Evolutionary conservation across 495 filamentous ascomycete species (phyloP).

Genomic region (Penicillium egyptiacum): DNA sequence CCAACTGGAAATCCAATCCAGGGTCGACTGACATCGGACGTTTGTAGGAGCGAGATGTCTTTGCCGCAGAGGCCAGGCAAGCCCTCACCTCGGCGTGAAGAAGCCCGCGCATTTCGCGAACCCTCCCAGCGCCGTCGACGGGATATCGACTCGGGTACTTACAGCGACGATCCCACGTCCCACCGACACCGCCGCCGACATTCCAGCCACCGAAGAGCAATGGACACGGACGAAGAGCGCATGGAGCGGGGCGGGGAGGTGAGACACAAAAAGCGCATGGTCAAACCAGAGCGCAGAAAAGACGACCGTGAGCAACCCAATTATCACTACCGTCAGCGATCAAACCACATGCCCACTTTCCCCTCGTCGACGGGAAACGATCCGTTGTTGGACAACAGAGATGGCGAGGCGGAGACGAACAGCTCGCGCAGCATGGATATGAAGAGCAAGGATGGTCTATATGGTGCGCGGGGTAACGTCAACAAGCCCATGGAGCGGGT

Average conservation of each 20-base stretch:
- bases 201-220: constrained; percentile 35
- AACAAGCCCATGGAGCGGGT: constrained; percentile 52
- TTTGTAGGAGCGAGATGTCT: constrained; percentile 52
- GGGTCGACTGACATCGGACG: background rate
- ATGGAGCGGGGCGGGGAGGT: constrained; percentile 34
- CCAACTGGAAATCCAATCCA: background rate
- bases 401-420: constrained; percentile 57
- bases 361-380: constrained; percentile 93
- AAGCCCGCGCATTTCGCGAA: constrained; percentile 60
- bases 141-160: constrained; percentile 64
- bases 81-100: constrained; percentile 59
- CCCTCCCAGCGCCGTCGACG: constrained; percentile 67
- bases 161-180: constrained; percentile 44
- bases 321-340: constrained; percentile 86
- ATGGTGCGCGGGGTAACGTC: constrained; percentile 40
- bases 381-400: constrained; percentile 67
- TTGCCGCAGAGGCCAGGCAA: constrained; percentile 63
- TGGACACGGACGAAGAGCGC: constrained; percentile 42
- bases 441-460: constrained; percentile 45
- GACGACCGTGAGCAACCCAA: constrained; percentile 85
- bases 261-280: constrained; percentile 75
- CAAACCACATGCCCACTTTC: constrained; percentile 74
- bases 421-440: constrained; percentile 56
- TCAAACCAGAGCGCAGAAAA: constrained; percentile 81
- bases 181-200: constrained; percentile 36